These are phyloP conservation scores for Guyanaporus albipodus DNA, from an alignment of 768 basidiomycete genomes.

Conservation along the genomic window DNA sequence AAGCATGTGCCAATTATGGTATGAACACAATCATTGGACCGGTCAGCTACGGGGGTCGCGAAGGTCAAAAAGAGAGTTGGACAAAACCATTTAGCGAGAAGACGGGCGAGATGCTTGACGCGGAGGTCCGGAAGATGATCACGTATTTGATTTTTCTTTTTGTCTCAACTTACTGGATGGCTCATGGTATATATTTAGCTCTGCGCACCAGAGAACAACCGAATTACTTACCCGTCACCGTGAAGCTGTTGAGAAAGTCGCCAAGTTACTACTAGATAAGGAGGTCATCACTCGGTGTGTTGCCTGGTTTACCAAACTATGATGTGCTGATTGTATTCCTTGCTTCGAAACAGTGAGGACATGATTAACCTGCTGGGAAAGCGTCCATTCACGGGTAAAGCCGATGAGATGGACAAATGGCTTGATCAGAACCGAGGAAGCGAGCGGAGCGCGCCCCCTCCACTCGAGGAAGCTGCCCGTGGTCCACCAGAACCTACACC, in stretches of 20 bases:
- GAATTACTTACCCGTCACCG: slow-evolving; percentile 76
- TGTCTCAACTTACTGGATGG: neutral
- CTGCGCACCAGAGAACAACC: slow-evolving; percentile 80
- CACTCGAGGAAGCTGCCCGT: slow-evolving; percentile 46
- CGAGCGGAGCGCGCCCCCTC: slow-evolving; percentile 62
- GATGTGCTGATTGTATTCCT: slow-evolving; percentile 1
- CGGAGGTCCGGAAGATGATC: slow-evolving; percentile 94
- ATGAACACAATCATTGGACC: slow-evolving; percentile 96
- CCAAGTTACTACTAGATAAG: slow-evolving; percentile 84
- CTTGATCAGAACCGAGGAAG: slow-evolving; percentile 71
- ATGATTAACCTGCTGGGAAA: slow-evolving; percentile 83
- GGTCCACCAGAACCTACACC: slow-evolving; percentile 43
- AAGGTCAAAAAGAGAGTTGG: slow-evolving; percentile 82
- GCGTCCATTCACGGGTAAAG: slow-evolving; percentile 70
- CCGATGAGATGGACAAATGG: slow-evolving; percentile 97
- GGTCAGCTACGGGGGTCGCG: slow-evolving; percentile 90
- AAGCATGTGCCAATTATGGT: slow-evolving; percentile 92
- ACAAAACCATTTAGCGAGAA: slow-evolving; percentile 98
- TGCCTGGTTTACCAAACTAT: neutral
- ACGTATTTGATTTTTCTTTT: slow-evolving; percentile 41
- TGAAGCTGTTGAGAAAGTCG: slow-evolving; percentile 91
- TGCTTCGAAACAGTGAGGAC: slow-evolving; percentile 56
- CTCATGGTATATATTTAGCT: slow-evolving; percentile 34
- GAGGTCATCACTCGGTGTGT: slow-evolving; percentile 90
- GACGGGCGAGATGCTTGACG: slow-evolving; percentile 91